Percentiles rank a stretch among this genome's conserved stretches.
These are phyloP conservation scores for Melastoma candidum DNA, from an alignment of 441 rosid species.

Conservation along the genomic window DNA sequence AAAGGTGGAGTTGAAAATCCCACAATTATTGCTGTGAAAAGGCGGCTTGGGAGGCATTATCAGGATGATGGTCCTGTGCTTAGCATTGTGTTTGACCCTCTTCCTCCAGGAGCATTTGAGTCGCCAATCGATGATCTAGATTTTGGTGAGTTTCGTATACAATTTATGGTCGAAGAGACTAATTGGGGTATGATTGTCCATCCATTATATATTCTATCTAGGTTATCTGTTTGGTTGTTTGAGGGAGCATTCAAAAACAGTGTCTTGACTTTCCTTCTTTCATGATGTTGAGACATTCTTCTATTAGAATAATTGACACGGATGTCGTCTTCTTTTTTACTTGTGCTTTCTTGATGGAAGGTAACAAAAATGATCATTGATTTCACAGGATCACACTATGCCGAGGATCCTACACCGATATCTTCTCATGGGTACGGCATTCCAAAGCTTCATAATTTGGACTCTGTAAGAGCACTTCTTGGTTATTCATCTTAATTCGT, in stretches of 20 bases:
- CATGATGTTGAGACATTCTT: no score
- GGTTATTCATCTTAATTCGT: slow-evolving; percentile 8
- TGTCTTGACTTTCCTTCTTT: no score
- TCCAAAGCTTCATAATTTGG: slow-evolving; percentile 27
- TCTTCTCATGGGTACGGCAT: slow-evolving; percentile 36
- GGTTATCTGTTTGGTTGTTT: no score
- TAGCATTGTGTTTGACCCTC: slow-evolving; percentile 63
- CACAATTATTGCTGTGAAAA: slow-evolving; percentile 69
- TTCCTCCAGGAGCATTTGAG: slow-evolving; percentile 84
- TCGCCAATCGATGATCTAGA: slow-evolving; percentile 34
- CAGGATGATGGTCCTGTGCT: slow-evolving; percentile 76
- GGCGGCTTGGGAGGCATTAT: slow-evolving; percentile 72
- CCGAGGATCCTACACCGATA: slow-evolving; percentile 40
- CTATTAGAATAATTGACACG: no score
- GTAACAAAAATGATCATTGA: slow-evolving; percentile 9
- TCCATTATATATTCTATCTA: no score
- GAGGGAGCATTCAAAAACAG: no score
- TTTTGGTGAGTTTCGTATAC: slow-evolving; percentile 36
- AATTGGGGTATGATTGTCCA: no score
- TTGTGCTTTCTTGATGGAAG: background rate
- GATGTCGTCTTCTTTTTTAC: no score
- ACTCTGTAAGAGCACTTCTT: slow-evolving; percentile 47
- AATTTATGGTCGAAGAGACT: no score
- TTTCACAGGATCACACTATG: slow-evolving; percentile 44
- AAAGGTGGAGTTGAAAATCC: slow-evolving; percentile 62